These are phyloP conservation scores for Camelina neglecta DNA, from an alignment of 345 rosid genomes.

Conservation along the genomic window DNA sequence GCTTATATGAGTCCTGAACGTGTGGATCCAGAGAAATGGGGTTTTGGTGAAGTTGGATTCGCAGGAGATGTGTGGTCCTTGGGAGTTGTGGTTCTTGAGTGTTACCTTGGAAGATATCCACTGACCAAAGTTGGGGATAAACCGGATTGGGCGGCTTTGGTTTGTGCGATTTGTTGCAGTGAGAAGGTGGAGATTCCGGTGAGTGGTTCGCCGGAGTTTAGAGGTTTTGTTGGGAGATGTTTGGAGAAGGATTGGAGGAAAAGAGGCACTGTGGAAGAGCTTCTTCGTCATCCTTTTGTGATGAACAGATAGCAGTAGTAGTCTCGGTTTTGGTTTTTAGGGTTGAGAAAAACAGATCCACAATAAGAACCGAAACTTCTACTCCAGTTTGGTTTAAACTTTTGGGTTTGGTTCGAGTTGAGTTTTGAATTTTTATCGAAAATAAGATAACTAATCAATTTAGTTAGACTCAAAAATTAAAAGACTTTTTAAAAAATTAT, in stretches of 20 bases:
- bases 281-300: conserved; percentile 63
- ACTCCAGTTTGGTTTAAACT: neutral
- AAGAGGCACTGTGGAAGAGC: conserved; percentile 59
- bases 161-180: conserved; percentile 58
- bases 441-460: neutral
- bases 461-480: neutral
- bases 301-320: conserved; percentile 12
- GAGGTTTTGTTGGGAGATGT: conserved; percentile 55
- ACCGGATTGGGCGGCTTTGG: conserved; percentile 65
- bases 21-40: conserved; percentile 63
- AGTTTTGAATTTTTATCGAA: neutral
- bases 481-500: too few relatives aligned
- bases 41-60: conserved; percentile 50
- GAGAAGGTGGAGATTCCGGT: conserved; percentile 55
- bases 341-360: neutral
- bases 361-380: neutral
- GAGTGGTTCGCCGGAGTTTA: conserved; percentile 53
- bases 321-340: neutral
- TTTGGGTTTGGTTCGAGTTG: neutral
- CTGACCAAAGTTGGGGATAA: conserved; percentile 57
- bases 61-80: conserved; percentile 70
- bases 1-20: conserved; percentile 82
- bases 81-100: conserved; percentile 66
- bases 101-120: conserved; percentile 65
- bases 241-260: conserved; percentile 71